Percentiles rank a stretch among this genome's conserved stretches.
phyloP scores from a whole-genome alignment of 2,329 filamentous ascomycete genomes.

The Metarhizium brunneum region DNA sequence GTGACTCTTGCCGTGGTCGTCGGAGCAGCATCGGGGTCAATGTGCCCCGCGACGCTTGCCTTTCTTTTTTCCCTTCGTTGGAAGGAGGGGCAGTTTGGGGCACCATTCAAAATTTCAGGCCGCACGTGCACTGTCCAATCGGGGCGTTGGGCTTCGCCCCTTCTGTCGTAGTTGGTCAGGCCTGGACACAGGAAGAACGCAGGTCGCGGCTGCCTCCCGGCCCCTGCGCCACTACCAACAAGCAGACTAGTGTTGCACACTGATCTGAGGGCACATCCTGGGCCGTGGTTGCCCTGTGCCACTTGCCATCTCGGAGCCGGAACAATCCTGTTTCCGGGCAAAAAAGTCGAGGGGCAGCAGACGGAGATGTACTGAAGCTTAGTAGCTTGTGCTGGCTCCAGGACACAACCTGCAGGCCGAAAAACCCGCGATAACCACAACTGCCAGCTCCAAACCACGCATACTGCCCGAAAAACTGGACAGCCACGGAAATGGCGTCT shows the following conservation, averaged over 20 bases:
- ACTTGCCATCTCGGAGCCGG: slow-evolving; percentile 12
- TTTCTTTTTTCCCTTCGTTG: not conserved
- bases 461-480: slow-evolving; percentile 6
- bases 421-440: slow-evolving; percentile 1
- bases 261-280: not conserved
- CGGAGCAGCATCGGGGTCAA: slow-evolving; percentile 1
- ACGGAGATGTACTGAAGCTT: slow-evolving; percentile 8
- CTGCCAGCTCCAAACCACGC: slow-evolving; percentile 4
- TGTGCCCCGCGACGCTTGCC: slow-evolving; percentile 10
- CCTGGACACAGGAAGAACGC: not conserved
- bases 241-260: not conserved
- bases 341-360: slow-evolving; percentile 18
- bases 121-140: slow-evolving; percentile 10
- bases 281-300: not conserved
- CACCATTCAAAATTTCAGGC: slow-evolving; percentile 9
- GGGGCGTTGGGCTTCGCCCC: slow-evolving; percentile 4
- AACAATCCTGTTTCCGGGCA: slow-evolving; percentile 18
- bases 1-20: slow-evolving; percentile 5
- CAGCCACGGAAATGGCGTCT: slow-evolving; percentile 61
- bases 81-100: slow-evolving; percentile 11
- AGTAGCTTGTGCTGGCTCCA: slow-evolving; percentile 5
- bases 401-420: slow-evolving; percentile 5
- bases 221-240: slow-evolving; percentile 1
- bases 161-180: not conserved
- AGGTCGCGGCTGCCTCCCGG: not conserved